Base-by-base conservation (phyloP, 2,329 filamentous ascomycete genomes). In the Fusarium praegraminearum region DNA sequence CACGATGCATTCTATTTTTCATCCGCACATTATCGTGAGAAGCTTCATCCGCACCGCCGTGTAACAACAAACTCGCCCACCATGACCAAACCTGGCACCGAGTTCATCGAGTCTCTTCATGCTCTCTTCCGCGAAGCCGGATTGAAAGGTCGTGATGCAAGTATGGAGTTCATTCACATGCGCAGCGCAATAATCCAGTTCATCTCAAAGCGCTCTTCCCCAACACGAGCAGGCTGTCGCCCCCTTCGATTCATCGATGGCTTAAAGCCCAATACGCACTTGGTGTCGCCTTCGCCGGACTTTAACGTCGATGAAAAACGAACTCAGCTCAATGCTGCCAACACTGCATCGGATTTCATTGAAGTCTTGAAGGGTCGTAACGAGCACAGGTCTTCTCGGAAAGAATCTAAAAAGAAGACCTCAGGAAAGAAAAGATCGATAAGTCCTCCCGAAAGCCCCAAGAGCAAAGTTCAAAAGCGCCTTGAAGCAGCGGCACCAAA, bases 81-180 rank as follows among this genome's bases (percentile, higher is more conserved):
- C n/a, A 38, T 56, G 57, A 4, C 20, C n/a, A 24, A 7, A 4
- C 26, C 58, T 7, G 46, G 45, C 18, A n/a, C n/a, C 5, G 63
- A 73, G 9, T 73, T 76, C 24, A 52, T 66, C 22, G 38, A 41
- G 1, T 73, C 62, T 2, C 32, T 76, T 7, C 38, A 36, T 10
- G 11, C 38, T 1, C 38, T 76, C 13, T 76, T 76, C n/a, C 18
- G 44, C n/a, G 74, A 76, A 54, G 65, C 67, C 16, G 54, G 50
- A 13, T 10, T 24, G 8, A 58, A 61, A 1, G 46, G 54, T 2
- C 67, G 54, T 28, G 41, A 53, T 18, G 46, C 44, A 10, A 8
- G 53, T 1, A 33, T 47, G 20, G 70, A 75, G 32, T 75, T 76
- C 18, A 7, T 41, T 3, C 43, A 61, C 15, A 26, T 75, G 5